A percentile compares a stretch with the other conserved stretches of the same genome.
phyloP scores from a whole-genome alignment of 176 grass and related monocot genomes.

The Cenchrus americanus region DNA sequence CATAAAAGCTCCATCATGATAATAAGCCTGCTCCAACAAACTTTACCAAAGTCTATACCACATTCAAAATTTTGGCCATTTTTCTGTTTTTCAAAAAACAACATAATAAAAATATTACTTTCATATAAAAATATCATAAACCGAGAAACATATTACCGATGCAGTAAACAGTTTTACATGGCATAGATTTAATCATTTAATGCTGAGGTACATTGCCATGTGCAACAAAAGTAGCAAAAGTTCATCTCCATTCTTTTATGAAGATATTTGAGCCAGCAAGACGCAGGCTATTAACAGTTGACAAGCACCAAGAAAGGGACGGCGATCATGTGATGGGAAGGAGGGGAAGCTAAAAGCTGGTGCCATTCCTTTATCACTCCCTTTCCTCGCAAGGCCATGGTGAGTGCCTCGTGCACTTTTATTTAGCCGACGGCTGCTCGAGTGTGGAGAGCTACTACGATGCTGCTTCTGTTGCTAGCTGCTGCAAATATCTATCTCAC shows the following conservation, averaged over 20 bases:
- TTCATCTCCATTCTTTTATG: neutral
- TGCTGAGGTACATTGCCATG: neutral
- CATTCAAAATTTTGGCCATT: no score
- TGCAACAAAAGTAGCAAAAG: neutral
- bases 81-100: neutral
- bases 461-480: neutral
- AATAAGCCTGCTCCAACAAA: neutral
- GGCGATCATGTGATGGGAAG: neutral
- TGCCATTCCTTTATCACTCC: neutral
- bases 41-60: neutral
- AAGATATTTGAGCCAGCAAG: neutral
- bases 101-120: neutral
- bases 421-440: neutral
- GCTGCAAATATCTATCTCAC: neutral
- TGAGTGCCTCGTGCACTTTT: neutral
- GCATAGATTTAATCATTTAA: neutral
- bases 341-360: neutral
- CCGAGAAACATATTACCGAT: neutral
- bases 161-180: neutral
- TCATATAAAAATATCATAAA: neutral
- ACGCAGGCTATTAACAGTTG: neutral
- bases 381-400: neutral
- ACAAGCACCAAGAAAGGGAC: neutral
- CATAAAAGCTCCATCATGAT: no score
- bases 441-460: neutral